phyloP scores from a whole-genome alignment of 257 asterid genomes.

The Solanum acaule region DNA sequence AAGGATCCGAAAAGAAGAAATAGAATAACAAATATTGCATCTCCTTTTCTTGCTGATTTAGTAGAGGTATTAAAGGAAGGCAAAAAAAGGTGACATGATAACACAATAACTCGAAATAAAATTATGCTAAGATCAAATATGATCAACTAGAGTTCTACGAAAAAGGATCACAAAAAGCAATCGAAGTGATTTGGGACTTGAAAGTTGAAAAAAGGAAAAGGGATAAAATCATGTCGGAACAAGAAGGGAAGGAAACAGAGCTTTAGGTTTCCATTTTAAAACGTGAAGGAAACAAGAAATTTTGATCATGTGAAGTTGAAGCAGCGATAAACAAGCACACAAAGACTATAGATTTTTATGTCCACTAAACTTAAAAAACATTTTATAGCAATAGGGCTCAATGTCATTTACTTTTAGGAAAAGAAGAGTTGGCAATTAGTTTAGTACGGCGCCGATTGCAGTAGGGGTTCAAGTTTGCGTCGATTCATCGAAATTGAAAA shows the following conservation, averaged over 20 bases:
- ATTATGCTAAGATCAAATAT: conserved; percentile 5
- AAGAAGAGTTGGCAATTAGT: conserved; percentile 11
- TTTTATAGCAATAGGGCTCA: conserved; percentile 28
- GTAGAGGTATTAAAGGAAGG: conserved; percentile 12
- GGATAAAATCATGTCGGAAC: conserved; percentile 6
- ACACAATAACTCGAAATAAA: no score
- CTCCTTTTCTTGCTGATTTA: conserved; percentile 21
- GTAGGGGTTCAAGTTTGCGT: no score
- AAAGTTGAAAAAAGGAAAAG: not conserved
- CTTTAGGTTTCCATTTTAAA: conserved; percentile 5
- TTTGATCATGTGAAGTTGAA: no score
- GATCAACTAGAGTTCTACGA: not conserved
- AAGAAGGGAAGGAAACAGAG: conserved; percentile 4
- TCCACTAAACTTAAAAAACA: conserved; percentile 9
- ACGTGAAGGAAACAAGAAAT: no score
- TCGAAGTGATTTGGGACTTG: conserved; percentile 12
- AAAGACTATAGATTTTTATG: conserved; percentile 15
- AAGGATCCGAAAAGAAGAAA: conserved; percentile 10
- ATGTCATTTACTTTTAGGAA: conserved; percentile 7
- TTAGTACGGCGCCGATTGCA: no score
- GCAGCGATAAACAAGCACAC: no score
- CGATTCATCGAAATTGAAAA: no score
- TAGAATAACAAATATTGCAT: not conserved
- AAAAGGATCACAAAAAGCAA: not conserved
- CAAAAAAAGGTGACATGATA: no score